A percentile compares a stretch with the other conserved stretches of the same genome.
Evolutionary conservation across 1,139 yeast genomes (phyloP).

Genomic region (Wickerhamiella pararugosa): DNA sequence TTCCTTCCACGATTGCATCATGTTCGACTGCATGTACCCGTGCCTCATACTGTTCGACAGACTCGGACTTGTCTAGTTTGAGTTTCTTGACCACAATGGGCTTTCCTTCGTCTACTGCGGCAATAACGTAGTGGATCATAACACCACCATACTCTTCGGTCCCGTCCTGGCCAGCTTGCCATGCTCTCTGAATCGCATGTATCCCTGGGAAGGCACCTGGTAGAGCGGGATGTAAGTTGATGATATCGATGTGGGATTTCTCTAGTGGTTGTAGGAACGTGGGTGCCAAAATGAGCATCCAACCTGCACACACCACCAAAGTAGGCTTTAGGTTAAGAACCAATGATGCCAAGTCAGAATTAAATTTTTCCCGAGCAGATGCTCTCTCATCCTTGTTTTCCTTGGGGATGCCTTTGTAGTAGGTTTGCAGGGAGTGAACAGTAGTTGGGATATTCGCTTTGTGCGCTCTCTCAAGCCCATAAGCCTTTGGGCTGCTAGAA

Average conservation of each 20-base stretch:
- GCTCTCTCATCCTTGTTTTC: constrained; percentile 41
- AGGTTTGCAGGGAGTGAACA: constrained; percentile 52
- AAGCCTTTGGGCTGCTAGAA: constrained; percentile 72
- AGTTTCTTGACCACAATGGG: constrained; percentile 74
- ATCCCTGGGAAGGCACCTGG: constrained; percentile 97
- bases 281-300: constrained; percentile 87
- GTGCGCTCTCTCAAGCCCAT: constrained; percentile 66
- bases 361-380: constrained; percentile 53
- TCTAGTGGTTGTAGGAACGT: constrained; percentile 54
- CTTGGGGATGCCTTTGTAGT: constrained; percentile 61
- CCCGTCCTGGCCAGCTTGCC: constrained; percentile 85
- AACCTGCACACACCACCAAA: constrained; percentile 91
- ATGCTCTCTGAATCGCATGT: constrained; percentile 90
- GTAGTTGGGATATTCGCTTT: constrained; percentile 52
- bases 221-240: constrained; percentile 88
- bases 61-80: constrained; percentile 52
- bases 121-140: constrained; percentile 90
- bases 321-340: constrained; percentile 50
- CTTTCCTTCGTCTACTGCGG: constrained; percentile 86
- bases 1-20: constrained; percentile 82
- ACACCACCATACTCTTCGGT: constrained; percentile 72
- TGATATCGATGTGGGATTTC: constrained; percentile 51
- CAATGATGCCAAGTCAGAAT: constrained; percentile 57
- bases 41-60: constrained; percentile 61
- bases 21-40: constrained; percentile 84